Evolutionary conservation across 768 basidiomycete genomes (phyloP).

Genomic region (Cystobasidium ongulense): DNA sequence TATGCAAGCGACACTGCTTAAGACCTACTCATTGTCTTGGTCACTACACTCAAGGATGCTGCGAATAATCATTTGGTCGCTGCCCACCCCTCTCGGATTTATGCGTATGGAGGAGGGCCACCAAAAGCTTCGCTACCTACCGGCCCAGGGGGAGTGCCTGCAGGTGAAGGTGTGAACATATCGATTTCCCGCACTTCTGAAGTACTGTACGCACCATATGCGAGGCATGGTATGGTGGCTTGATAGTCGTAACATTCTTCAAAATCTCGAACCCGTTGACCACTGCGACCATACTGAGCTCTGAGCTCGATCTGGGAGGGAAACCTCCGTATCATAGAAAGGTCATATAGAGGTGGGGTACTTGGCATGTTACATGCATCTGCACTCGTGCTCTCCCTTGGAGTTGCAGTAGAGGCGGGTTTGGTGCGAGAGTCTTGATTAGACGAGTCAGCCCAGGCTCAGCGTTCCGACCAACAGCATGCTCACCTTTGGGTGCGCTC

Average conservation of each 20-base stretch:
- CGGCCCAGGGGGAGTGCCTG: not conserved
- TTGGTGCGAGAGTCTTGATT: not conserved
- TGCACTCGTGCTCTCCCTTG: not conserved
- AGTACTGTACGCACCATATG: not conserved
- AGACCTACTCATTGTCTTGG: too few species aligned
- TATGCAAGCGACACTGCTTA: too few species aligned
- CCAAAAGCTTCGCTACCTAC: constrained; percentile 1
- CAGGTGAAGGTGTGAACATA: not conserved
- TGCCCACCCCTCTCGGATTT: too few species aligned
- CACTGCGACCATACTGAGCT: constrained; percentile 1
- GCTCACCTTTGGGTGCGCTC: not conserved
- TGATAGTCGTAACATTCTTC: not conserved
- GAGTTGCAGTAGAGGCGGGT: not conserved
- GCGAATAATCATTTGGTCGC: too few species aligned
- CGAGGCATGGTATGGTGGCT: not conserved
- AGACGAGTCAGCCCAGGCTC: too few species aligned
- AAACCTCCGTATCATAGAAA: not conserved
- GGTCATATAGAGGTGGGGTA: not conserved
- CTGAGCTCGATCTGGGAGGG: not conserved
- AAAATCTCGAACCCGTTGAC: not conserved
- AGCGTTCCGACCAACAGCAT: too few species aligned
- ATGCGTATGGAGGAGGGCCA: not conserved
- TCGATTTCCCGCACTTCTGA: not conserved
- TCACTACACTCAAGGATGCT: too few species aligned
- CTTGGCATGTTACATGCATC: not conserved